These are phyloP conservation scores for Debaryomycetaceae sp. DNA, from an alignment of 1,139 yeast species.

Conservation along the genomic window DNA sequence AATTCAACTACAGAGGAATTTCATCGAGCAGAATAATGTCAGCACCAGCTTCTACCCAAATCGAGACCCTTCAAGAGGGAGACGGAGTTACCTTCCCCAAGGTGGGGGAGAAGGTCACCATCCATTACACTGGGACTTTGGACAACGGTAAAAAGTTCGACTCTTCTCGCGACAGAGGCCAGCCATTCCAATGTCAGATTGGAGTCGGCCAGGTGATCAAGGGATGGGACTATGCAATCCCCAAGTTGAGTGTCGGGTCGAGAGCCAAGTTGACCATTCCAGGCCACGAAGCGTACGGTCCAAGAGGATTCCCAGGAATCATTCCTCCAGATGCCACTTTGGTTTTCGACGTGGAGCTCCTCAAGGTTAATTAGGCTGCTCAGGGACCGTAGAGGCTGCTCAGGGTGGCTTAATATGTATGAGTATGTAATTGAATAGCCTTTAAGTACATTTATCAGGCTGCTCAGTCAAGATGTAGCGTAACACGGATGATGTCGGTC, in stretches of 20 bases:
- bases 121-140: slow-evolving; percentile 93
- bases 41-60: slow-evolving; percentile 40
- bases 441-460: no score
- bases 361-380: slow-evolving; percentile 60
- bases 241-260: slow-evolving; percentile 87
- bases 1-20: background rate
- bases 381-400: no score
- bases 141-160: slow-evolving; percentile 94
- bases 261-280: slow-evolving; percentile 90
- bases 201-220: slow-evolving; percentile 96
- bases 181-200: slow-evolving; percentile 88
- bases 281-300: slow-evolving; percentile 90
- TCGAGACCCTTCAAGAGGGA: slow-evolving; percentile 52
- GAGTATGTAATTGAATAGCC: no score
- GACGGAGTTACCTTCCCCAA: slow-evolving; percentile 86
- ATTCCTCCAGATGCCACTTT: slow-evolving; percentile 96
- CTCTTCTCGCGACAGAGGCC: slow-evolving; percentile 89
- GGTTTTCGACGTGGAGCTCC: slow-evolving; percentile 86
- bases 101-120: slow-evolving; percentile 81
- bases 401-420: no score
- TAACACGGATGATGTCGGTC: no score
- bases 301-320: slow-evolving; percentile 91
- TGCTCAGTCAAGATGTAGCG: no score
- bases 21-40: slow-evolving; percentile 22
- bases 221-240: slow-evolving; percentile 96